These are phyloP conservation scores for Umbelopsis sp. DNA, from an alignment of 192 early-diverging fungal genomes.

Conservation along the genomic window DNA sequence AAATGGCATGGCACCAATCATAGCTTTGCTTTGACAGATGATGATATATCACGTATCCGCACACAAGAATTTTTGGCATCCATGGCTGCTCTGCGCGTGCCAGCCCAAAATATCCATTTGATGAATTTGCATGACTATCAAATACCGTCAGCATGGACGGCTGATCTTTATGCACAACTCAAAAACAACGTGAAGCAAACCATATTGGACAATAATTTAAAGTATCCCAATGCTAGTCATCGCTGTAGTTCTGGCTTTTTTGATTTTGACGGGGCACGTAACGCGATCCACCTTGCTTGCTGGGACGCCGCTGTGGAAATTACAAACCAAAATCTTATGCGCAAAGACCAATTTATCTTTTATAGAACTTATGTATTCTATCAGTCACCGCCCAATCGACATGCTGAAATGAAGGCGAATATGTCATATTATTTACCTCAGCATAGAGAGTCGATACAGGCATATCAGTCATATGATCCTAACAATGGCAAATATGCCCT, in stretches of 20 bases:
- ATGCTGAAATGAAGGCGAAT: background rate
- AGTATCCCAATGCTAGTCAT: conserved; percentile 8
- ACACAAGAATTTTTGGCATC: conserved; percentile 17
- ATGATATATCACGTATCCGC: conserved; percentile 19
- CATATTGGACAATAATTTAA: background rate
- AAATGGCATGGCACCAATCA: conserved; percentile 12
- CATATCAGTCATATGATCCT: conserved; percentile 1
- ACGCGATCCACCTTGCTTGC: background rate
- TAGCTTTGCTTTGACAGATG: background rate
- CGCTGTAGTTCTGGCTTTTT: conserved; percentile 4
- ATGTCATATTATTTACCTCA: background rate
- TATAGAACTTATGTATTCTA: conserved; percentile 13
- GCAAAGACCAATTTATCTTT: background rate
- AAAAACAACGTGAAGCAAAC: background rate
- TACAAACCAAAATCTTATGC: background rate
- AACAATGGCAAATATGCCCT: background rate
- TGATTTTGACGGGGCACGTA: conserved; percentile 9
- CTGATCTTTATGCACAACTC: conserved; percentile 1
- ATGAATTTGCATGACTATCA: conserved; percentile 15
- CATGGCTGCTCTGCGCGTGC: background rate
- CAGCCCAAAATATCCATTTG: conserved; percentile 6
- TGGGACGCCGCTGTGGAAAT: conserved; percentile 8
- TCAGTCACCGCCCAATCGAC: background rate
- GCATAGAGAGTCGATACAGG: background rate
- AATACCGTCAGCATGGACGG: conserved; percentile 8